Evolutionary conservation across 805 yeast genomes (phyloP).

Genomic region (Metschnikowia cubensis): DNA sequence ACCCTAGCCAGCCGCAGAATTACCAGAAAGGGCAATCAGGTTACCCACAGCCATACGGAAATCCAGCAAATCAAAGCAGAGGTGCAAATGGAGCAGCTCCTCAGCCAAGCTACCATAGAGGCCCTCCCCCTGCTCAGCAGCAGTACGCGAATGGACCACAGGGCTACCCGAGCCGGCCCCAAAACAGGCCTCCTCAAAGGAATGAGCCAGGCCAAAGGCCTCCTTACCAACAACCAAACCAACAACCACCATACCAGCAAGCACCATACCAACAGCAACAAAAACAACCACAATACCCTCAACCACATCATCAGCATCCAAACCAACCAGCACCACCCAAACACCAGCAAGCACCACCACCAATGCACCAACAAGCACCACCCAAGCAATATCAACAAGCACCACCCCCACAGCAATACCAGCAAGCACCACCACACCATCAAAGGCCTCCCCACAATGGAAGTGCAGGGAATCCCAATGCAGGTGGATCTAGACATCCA

Average conservation of each 20-base stretch:
- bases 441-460: neutral
- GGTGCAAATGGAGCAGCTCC: neutral
- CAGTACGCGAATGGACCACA: neutral
- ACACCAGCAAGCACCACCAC: conserved; percentile 5
- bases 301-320: neutral
- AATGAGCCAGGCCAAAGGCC: too few relatives aligned
- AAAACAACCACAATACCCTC: neutral
- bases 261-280: conserved; percentile 2
- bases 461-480: neutral
- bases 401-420: conserved; percentile 5
- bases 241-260: neutral
- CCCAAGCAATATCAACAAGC: neutral
- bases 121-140: neutral
- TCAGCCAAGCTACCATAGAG: neutral
- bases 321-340: conserved; percentile 3
- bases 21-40: neutral
- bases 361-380: neutral
- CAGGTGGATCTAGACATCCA: neutral
- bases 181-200: neutral
- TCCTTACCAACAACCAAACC: neutral
- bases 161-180: neutral
- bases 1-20: neutral
- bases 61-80: neutral
- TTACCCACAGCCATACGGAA: neutral
- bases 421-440: conserved; percentile 4